Conservation (phyloP, 1,284 basidiomycete genomes). For the Malassezia pachydermatis region DNA sequence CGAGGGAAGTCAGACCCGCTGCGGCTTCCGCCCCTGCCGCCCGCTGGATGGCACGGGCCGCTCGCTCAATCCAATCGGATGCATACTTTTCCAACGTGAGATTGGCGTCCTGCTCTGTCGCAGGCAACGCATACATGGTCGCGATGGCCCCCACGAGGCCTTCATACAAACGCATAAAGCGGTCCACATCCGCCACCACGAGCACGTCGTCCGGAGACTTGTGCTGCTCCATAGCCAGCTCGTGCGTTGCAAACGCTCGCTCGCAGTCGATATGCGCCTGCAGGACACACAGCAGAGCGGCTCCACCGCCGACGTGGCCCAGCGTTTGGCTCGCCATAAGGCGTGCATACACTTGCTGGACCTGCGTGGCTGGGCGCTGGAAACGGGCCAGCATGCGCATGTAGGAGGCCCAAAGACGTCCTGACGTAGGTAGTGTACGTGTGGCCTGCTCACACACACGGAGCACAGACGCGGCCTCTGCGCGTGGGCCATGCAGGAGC, state of each 20-base stretch:
- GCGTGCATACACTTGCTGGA: conserved; percentile 27
- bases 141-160: conserved; percentile 25
- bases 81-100: conserved; percentile 22
- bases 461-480: conserved; percentile 23
- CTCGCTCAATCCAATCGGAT: conserved; percentile 36
- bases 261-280: conserved; percentile 39
- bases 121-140: conserved; percentile 15
- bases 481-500: conserved; percentile 12
- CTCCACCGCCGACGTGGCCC: conserved; percentile 14
- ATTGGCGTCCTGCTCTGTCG: conserved; percentile 18
- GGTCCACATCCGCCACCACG: conserved; percentile 27
- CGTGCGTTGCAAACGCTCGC: conserved; percentile 25
- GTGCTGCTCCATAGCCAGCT: conserved; percentile 17
- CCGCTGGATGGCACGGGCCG: conserved; percentile 11
- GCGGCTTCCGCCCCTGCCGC: conserved; percentile 27
- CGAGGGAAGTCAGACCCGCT: conserved; percentile 26
- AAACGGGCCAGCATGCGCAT: conserved; percentile 27
- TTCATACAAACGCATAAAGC: conserved; percentile 38
- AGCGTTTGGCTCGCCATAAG: conserved; percentile 20
- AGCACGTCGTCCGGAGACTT: conserved; percentile 18
- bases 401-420: conserved; percentile 24
- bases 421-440: conserved; percentile 25
- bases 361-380: conserved; percentile 23
- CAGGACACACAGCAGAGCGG: conserved; percentile 25
- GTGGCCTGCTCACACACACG: conserved; percentile 23